phyloP scores from a whole-genome alignment of 2,329 filamentous ascomycete species.

The Colletotrichum spaethianum region DNA sequence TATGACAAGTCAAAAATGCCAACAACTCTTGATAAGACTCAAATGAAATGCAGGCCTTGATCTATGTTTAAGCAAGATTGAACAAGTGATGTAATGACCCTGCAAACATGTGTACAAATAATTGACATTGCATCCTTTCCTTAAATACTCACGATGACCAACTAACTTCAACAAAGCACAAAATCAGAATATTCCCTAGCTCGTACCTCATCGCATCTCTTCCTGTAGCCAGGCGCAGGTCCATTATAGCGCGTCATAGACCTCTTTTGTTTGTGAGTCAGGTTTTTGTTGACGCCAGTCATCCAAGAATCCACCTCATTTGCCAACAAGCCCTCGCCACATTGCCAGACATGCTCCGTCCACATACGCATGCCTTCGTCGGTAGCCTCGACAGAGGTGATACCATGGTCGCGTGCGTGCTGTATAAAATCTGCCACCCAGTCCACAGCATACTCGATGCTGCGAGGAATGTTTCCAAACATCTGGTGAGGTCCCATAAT shows the following conservation, averaged over 20 bases:
- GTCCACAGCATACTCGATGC: constrained; percentile 58
- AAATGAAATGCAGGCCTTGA: too few relatives aligned
- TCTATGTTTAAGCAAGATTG: too few relatives aligned
- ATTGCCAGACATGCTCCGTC: constrained; percentile 64
- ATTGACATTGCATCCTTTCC: background rate
- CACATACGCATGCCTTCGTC: constrained; percentile 56
- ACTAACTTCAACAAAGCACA: background rate
- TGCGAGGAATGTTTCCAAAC: constrained; percentile 59
- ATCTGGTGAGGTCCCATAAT: constrained; percentile 60
- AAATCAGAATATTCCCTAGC: constrained; percentile 32
- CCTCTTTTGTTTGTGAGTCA: constrained; percentile 61
- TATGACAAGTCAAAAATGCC: too few relatives aligned
- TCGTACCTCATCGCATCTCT: constrained; percentile 53
- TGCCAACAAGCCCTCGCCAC: constrained; percentile 58
- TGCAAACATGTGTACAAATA: background rate
- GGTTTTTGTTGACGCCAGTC: constrained; percentile 68
- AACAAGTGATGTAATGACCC: too few relatives aligned
- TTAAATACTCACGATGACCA: background rate
- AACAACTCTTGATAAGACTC: too few relatives aligned
- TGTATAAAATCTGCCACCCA: constrained; percentile 55
- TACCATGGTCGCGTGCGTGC: constrained; percentile 49
- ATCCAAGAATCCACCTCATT: constrained; percentile 69
- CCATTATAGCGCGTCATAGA: constrained; percentile 63
- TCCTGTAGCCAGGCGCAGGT: constrained; percentile 59
- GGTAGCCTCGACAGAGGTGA: constrained; percentile 57